A percentile compares a stretch with the other conserved stretches of the same genome.
phyloP scores from a whole-genome alignment of 1,284 basidiomycete genomes.

The Trichosporon sp. region DNA sequence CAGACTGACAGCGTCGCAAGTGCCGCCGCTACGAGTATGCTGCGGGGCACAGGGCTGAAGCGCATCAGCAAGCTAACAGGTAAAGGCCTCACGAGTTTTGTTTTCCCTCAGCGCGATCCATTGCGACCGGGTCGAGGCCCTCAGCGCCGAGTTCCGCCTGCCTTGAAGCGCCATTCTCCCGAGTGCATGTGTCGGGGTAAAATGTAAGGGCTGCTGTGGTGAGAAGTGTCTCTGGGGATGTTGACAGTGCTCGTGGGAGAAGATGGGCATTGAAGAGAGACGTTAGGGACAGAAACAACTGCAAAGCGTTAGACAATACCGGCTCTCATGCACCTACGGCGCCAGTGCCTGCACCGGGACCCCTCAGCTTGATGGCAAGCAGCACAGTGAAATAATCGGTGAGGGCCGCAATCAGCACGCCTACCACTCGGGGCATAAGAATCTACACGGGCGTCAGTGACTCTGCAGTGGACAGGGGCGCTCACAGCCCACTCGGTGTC shows the following conservation, averaged over 20 bases:
- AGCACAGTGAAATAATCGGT: constrained; percentile 71
- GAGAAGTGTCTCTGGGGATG: constrained; percentile 84
- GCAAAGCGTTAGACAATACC: constrained; percentile 2
- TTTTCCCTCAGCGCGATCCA: constrained; percentile 4
- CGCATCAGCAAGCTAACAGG: neutral
- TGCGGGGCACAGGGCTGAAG: constrained; percentile 18
- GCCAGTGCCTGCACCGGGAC: constrained; percentile 56
- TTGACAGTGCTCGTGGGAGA: constrained; percentile 82
- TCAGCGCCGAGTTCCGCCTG: neutral
- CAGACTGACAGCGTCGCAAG: constrained; percentile 72
- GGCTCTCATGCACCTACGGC: constrained; percentile 55
- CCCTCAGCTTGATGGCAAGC: constrained; percentile 60
- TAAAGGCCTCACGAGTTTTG: neutral
- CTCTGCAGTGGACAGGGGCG: neutral
- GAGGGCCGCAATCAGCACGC: constrained; percentile 70
- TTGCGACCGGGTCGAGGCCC: neutral
- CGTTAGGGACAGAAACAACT: constrained; percentile 75
- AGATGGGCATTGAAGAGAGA: constrained; percentile 83
- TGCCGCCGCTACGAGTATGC: constrained; percentile 47
- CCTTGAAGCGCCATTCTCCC: neutral
- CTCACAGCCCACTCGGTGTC: constrained; percentile 55
- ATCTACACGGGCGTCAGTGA: constrained; percentile 32
- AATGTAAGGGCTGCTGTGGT: constrained; percentile 64
- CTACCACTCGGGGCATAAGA: constrained; percentile 65
- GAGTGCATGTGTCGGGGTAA: neutral